phyloP scores from a whole-genome alignment of 2,329 filamentous ascomycete species.

The Xylariaceae sp. region DNA sequence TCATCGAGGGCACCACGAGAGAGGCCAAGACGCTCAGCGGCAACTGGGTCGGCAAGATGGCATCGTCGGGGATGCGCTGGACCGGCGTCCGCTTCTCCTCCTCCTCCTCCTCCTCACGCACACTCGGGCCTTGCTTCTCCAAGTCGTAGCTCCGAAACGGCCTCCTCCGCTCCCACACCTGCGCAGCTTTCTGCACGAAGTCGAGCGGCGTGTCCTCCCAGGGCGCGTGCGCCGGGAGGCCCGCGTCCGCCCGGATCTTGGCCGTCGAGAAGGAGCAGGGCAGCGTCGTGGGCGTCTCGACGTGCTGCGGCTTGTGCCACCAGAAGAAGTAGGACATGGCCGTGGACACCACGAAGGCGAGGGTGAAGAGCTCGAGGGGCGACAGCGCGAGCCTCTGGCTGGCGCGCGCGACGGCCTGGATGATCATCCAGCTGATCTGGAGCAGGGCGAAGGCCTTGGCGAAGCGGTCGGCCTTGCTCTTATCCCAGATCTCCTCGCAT shows the following conservation, averaged over 20 bases:
- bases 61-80: neutral
- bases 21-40: neutral
- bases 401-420: neutral
- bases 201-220: slow-evolving; percentile 3
- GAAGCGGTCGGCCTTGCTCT: too few species aligned
- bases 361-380: slow-evolving; percentile 10
- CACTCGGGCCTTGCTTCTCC: neutral
- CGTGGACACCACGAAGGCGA: slow-evolving; percentile 10
- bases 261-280: neutral
- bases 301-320: slow-evolving; percentile 11
- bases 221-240: neutral
- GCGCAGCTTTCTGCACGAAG: slow-evolving; percentile 2
- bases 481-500: too few species aligned
- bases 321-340: slow-evolving; percentile 11
- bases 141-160: slow-evolving; percentile 1
- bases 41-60: neutral
- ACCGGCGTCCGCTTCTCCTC: neutral
- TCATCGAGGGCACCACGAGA: slow-evolving; percentile 1
- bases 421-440: too few species aligned
- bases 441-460: too few species aligned
- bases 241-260: neutral
- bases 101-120: neutral
- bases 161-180: slow-evolving; percentile 2
- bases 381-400: slow-evolving; percentile 3
- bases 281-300: slow-evolving; percentile 3